Percentiles rank a stretch among this genome's conserved stretches.
Evolutionary conservation across 2,329 filamentous ascomycete genomes (phyloP).

Genomic region (Phaeoacremonium minimum): DNA sequence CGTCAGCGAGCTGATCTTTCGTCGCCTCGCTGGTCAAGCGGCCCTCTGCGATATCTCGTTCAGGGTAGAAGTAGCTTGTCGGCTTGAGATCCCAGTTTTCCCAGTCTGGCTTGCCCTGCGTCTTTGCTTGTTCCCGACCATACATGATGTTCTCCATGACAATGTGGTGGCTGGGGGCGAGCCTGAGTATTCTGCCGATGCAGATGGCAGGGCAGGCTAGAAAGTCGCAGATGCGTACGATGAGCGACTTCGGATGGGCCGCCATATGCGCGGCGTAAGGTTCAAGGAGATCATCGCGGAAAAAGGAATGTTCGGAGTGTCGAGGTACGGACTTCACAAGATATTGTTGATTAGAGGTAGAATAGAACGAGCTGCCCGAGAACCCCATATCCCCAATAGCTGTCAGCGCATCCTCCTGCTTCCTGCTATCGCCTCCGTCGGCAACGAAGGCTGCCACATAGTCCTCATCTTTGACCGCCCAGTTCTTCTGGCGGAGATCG

Average conservation of each 20-base stretch:
- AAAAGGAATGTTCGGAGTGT: slow-evolving; percentile 67
- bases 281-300: slow-evolving; percentile 59
- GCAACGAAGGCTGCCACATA: slow-evolving; percentile 30
- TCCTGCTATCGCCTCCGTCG: slow-evolving; percentile 46
- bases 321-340: slow-evolving; percentile 69
- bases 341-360: slow-evolving; percentile 60
- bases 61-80: slow-evolving; percentile 70
- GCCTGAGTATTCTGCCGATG: slow-evolving; percentile 54
- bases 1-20: slow-evolving; percentile 61
- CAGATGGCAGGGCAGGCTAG: slow-evolving; percentile 51
- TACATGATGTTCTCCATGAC: slow-evolving; percentile 74
- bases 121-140: slow-evolving; percentile 45
- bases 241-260: slow-evolving; percentile 51
- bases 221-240: slow-evolving; percentile 70
- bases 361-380: slow-evolving; percentile 71
- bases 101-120: slow-evolving; percentile 40
- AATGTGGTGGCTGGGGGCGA: slow-evolving; percentile 67
- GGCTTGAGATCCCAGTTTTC: slow-evolving; percentile 74
- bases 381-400: slow-evolving; percentile 68
- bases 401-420: slow-evolving; percentile 34
- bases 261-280: slow-evolving; percentile 64
- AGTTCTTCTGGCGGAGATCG: slow-evolving; percentile 38
- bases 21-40: slow-evolving; percentile 59
- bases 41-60: slow-evolving; percentile 65
- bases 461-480: slow-evolving; percentile 28